Evolutionary conservation across 1,139 yeast species (phyloP).

Genomic region (Yamadazyma trypodendri): DNA sequence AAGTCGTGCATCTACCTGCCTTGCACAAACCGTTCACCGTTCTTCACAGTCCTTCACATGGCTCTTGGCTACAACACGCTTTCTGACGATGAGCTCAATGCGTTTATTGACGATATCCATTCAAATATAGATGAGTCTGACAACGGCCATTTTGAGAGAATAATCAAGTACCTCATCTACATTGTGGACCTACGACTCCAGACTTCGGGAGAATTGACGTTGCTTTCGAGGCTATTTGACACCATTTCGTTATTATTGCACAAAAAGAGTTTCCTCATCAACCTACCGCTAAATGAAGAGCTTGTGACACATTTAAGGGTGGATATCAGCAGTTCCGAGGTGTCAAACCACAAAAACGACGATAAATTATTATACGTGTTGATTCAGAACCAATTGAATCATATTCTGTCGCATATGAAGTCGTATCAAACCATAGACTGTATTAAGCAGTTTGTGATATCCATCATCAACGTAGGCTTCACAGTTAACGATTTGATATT

Average conservation of each 20-base stretch:
- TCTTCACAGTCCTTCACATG: neutral
- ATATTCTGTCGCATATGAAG: slow-evolving; percentile 1
- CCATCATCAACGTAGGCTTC: slow-evolving; percentile 7
- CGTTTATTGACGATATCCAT: slow-evolving; percentile 38
- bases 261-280: slow-evolving; percentile 28
- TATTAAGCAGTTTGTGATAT: slow-evolving; percentile 8
- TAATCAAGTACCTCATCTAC: slow-evolving; percentile 29
- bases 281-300: slow-evolving; percentile 11
- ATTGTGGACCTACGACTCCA: slow-evolving; percentile 14
- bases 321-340: neutral
- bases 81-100: slow-evolving; percentile 26
- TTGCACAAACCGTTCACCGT: neutral
- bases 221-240: slow-evolving; percentile 19
- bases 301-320: slow-evolving; percentile 1
- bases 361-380: slow-evolving; percentile 5
- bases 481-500: slow-evolving; percentile 4
- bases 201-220: slow-evolving; percentile 4
- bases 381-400: slow-evolving; percentile 5
- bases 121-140: slow-evolving; percentile 32
- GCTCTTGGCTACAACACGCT: slow-evolving; percentile 15
- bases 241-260: slow-evolving; percentile 32
- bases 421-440: slow-evolving; percentile 2
- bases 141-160: slow-evolving; percentile 35
- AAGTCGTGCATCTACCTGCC: too few species aligned
- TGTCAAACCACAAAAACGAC: neutral